A percentile compares a stretch with the other conserved stretches of the same genome.
Evolutionary conservation across 192 early-diverging fungal genomes (phyloP).

Genomic region (Linnemannia elongata): DNA sequence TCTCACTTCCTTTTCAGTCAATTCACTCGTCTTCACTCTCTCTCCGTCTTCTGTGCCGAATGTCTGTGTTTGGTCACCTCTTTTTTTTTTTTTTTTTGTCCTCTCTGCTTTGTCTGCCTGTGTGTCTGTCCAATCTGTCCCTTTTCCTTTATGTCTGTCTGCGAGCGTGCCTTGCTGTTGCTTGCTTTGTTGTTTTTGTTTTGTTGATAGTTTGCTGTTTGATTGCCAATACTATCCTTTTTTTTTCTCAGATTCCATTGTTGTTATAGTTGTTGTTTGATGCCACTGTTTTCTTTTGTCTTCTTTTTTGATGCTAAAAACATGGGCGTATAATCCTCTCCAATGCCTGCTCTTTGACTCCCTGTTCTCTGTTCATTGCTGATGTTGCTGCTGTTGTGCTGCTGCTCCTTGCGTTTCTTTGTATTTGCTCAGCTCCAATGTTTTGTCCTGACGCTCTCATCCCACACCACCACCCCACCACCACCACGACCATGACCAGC

Average conservation of each 20-base stretch:
- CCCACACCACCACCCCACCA: background rate
- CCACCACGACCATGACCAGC: background rate
- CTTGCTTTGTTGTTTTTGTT: background rate
- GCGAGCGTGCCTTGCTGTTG: background rate
- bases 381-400: background rate
- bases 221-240: too few relatives aligned
- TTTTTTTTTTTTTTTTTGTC: background rate
- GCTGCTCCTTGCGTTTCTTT: background rate
- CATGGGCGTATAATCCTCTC: too few relatives aligned
- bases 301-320: too few relatives aligned
- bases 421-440: background rate
- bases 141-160: too few relatives aligned
- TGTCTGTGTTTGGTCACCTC: background rate
- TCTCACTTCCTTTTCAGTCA: background rate
- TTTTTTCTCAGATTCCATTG: too few relatives aligned
- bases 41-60: background rate
- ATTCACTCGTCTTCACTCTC: background rate
- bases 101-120: background rate
- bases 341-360: too few relatives aligned
- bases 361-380: background rate
- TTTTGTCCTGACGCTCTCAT: slow-evolving; percentile 1
- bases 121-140: background rate
- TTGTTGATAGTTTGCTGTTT: background rate
- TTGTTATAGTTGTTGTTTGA: too few relatives aligned
- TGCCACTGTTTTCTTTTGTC: too few relatives aligned